Evolutionary conservation across 768 basidiomycete species (phyloP).

Genomic region (Xerocomellus intermedius): DNA sequence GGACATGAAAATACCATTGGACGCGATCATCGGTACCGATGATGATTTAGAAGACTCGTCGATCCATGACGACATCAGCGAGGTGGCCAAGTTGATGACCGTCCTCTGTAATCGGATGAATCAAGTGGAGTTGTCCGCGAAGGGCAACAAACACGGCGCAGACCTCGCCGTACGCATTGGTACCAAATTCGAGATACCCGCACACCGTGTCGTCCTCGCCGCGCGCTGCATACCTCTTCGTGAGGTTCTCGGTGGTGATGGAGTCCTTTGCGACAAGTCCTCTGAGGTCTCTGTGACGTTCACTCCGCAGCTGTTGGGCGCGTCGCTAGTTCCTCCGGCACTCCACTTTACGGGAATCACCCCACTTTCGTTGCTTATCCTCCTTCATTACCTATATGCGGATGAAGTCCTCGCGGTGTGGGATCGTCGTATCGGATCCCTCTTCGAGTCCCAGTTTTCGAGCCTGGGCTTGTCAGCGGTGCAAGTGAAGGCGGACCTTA

Average conservation of each 20-base stretch:
- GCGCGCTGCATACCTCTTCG: slow-evolving; percentile 52
- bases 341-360: slow-evolving; percentile 52
- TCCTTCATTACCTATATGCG: slow-evolving; percentile 85
- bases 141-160: slow-evolving; percentile 49
- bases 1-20: neutral
- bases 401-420: slow-evolving; percentile 81
- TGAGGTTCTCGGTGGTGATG: slow-evolving; percentile 39
- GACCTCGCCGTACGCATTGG: slow-evolving; percentile 57
- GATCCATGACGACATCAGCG: slow-evolving; percentile 36
- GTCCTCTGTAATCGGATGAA: slow-evolving; percentile 5
- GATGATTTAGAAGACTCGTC: slow-evolving; percentile 41
- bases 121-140: neutral
- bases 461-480: slow-evolving; percentile 41
- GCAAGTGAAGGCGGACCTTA: slow-evolving; percentile 63
- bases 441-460: slow-evolving; percentile 41
- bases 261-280: slow-evolving; percentile 25
- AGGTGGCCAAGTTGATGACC: slow-evolving; percentile 26
- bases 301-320: slow-evolving; percentile 1
- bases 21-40: slow-evolving; percentile 15
- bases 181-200: slow-evolving; percentile 49
- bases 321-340: neutral
- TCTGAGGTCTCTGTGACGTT: slow-evolving; percentile 33
- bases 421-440: slow-evolving; percentile 65
- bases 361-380: slow-evolving; percentile 65
- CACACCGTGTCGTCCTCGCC: slow-evolving; percentile 64